phyloP scores from a whole-genome alignment of 2,329 filamentous ascomycete species.

The Botrytis fabae region DNA sequence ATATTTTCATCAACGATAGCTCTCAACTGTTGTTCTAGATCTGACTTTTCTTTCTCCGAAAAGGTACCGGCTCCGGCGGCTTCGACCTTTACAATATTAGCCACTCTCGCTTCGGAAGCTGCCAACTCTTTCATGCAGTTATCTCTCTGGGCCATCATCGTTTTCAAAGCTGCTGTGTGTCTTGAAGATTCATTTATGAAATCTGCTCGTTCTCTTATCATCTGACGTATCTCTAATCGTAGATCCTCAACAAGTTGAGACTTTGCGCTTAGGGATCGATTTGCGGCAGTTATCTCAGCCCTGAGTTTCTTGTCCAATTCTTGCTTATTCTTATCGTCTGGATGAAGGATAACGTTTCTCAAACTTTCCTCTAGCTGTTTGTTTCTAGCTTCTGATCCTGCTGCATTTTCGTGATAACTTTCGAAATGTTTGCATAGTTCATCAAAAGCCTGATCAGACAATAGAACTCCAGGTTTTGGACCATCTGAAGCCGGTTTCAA shows the following conservation, averaged over 20 bases:
- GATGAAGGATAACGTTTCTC: neutral
- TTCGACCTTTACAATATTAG: neutral
- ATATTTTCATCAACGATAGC: neutral
- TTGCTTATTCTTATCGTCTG: neutral
- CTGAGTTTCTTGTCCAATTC: neutral
- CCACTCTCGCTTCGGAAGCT: neutral
- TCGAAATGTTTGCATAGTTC: conserved; percentile 10
- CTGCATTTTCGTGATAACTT: conserved; percentile 7
- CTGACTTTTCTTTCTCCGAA: neutral
- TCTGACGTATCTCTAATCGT: neutral
- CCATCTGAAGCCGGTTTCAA: neutral
- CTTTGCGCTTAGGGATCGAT: neutral
- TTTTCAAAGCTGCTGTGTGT: too few relatives aligned
- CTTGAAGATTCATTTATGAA: too few relatives aligned
- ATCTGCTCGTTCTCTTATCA: too few relatives aligned
- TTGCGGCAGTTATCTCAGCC: neutral
- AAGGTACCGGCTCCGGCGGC: neutral
- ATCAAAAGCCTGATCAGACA: neutral
- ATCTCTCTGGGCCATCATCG: too few relatives aligned
- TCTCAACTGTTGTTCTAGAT: neutral
- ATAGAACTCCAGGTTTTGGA: neutral
- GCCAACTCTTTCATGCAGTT: neutral
- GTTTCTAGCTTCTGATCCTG: neutral
- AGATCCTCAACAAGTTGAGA: neutral
- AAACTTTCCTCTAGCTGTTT: neutral